Evolutionary conservation across 2,329 filamentous ascomycete species (phyloP).

Genomic region (Penicillium glabrum): DNA sequence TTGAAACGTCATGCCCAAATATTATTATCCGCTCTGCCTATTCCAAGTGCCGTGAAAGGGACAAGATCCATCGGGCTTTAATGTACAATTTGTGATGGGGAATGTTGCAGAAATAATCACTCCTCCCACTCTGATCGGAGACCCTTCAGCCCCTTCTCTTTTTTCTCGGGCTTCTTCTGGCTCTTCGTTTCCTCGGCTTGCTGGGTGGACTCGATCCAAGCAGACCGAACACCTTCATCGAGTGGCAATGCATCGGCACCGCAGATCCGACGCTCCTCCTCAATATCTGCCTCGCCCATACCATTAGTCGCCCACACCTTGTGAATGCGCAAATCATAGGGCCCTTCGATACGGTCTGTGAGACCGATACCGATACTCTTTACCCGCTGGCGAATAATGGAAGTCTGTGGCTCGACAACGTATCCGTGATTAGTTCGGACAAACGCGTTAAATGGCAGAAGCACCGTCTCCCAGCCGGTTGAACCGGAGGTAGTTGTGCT

Average conservation of each 20-base stretch:
- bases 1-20: slow-evolving; percentile 3
- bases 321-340: slow-evolving; percentile 83
- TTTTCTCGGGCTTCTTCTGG: slow-evolving; percentile 16
- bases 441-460: slow-evolving; percentile 88
- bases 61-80: not conserved
- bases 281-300: slow-evolving; percentile 40
- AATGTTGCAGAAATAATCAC: slow-evolving; percentile 6
- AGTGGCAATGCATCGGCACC: slow-evolving; percentile 38
- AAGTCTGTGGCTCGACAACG: slow-evolving; percentile 88
- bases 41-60: not conserved
- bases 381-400: slow-evolving; percentile 83
- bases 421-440: slow-evolving; percentile 91
- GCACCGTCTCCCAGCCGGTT: slow-evolving; percentile 92
- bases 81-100: not conserved
- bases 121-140: slow-evolving; percentile 37
- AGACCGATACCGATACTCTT: slow-evolving; percentile 82
- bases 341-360: slow-evolving; percentile 84
- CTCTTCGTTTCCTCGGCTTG: slow-evolving; percentile 4
- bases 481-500: slow-evolving; percentile 59
- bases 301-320: slow-evolving; percentile 89
- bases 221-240: slow-evolving; percentile 34
- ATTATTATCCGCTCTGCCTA: not conserved
- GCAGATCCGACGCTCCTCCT: slow-evolving; percentile 43
- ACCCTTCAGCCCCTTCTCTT: slow-evolving; percentile 36
- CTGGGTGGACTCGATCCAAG: slow-evolving; percentile 21